Percentiles rank a stretch among this genome's conserved stretches.
Evolutionary conservation across 306 rosid species (phyloP).

Genomic region (Begonia masoniana): DNA sequence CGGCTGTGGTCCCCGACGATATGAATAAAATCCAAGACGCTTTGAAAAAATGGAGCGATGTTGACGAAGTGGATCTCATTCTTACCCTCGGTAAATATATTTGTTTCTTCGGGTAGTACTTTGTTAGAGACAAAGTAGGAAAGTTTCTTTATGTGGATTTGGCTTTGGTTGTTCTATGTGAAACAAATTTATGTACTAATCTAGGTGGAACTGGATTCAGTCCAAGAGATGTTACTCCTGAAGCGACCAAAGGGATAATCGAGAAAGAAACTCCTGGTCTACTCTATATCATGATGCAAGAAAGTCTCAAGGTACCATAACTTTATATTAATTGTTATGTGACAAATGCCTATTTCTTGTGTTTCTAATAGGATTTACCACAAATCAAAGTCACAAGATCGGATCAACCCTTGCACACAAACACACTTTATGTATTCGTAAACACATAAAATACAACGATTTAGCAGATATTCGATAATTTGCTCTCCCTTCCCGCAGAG

Average conservation of each 20-base stretch:
- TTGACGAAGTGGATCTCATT: slow-evolving; percentile 69
- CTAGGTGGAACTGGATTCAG: slow-evolving; percentile 92
- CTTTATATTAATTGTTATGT: background rate
- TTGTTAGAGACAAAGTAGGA: slow-evolving; percentile 1
- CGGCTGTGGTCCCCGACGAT: slow-evolving; percentile 65
- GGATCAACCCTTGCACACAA: too few species aligned
- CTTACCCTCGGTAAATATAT: slow-evolving; percentile 64
- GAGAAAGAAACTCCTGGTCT: slow-evolving; percentile 94
- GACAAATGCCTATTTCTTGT: too few species aligned
- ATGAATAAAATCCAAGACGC: slow-evolving; percentile 55
- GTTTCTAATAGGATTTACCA: too few species aligned
- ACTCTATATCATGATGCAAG: slow-evolving; percentile 75
- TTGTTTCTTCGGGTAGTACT: background rate
- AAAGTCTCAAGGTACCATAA: slow-evolving; percentile 63
- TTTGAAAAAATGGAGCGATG: slow-evolving; percentile 67
- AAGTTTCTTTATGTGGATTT: slow-evolving; percentile 1
- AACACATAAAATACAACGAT: too few species aligned
- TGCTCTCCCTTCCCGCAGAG: too few species aligned
- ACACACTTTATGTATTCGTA: too few species aligned
- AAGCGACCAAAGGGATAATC: slow-evolving; percentile 78
- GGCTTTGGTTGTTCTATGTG: slow-evolving; percentile 6
- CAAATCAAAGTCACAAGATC: too few species aligned
- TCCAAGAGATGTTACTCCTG: slow-evolving; percentile 76
- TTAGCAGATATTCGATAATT: too few species aligned
- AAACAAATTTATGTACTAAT: slow-evolving; percentile 6